Evolutionary conservation across 2,329 filamentous ascomycete genomes (phyloP), one percentile per base, ranked within the genome.

Genomic region (Dichotomopilus funicola): DNA sequence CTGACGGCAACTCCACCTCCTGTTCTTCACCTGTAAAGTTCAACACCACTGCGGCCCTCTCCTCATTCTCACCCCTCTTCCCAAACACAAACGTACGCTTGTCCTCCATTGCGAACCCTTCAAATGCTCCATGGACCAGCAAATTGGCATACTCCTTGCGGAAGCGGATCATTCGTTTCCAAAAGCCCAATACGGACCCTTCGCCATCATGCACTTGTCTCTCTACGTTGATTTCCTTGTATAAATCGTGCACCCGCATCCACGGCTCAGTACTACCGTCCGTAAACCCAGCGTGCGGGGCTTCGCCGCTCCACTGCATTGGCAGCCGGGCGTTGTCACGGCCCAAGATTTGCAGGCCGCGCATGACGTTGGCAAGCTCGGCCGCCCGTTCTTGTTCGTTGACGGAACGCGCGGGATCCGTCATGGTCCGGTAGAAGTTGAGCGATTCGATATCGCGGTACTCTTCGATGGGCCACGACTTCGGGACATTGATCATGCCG

Each of bases 241-340:
- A 83, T 55, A 78, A 71, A 46, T 84, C 79, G 66, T 86, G 81
- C 5, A 81, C 75, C 6, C 78, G 73, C 79, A 86, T 87, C 84
- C 84, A 87, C 35, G 64, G 63, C 7, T 60, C 64, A 50, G 72
- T 74, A 0, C 70, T 72, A 0, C 71, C 60, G 53, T 71, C 68
- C 6, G 82, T 83, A 71, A 88, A 88, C 1, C 86, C 86, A 0
- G 80, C 82, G 59, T 84, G 72, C 66, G 19, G 19, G 19, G 0
- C 71, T 65, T 0, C 71, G 70, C 38, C 37, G 54, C 76, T 76
- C 86, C 86, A 89, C 60, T 86, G 83, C 72, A 89, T 81, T 0
- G 86, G 86, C 3, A 82, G 78, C n/a, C 86, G 75, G 7, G 83
- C 78, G 64, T 89, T 81, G 65, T 89, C 85, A 36, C 84, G 74